phyloP scores from a whole-genome alignment of 2,329 filamentous ascomycete species.

The Colletotrichum kahawae region DNA sequence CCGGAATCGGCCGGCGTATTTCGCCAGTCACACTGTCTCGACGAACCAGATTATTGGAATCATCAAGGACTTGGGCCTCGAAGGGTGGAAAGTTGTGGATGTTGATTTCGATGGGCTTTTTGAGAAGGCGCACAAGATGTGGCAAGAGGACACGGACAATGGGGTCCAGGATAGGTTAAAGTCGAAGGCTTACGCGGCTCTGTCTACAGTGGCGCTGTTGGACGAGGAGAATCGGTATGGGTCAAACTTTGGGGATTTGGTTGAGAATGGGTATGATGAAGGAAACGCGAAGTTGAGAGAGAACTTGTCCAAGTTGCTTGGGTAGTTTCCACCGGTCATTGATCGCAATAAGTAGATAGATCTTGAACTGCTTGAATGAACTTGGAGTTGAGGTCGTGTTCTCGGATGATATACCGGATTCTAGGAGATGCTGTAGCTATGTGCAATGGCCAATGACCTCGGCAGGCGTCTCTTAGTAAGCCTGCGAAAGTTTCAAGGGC shows the following conservation, averaged over 20 bases:
- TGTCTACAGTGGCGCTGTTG: conserved; percentile 16
- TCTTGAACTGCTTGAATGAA: background rate
- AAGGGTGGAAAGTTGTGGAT: background rate
- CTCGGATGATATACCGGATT: background rate
- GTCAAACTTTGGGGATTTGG: conserved; percentile 5
- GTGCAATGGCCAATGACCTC: no score
- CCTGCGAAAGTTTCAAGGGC: background rate
- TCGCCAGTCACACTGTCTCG: conserved; percentile 8
- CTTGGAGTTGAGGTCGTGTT: background rate
- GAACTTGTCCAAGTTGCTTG: background rate
- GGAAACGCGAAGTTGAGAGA: background rate
- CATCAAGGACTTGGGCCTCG: background rate
- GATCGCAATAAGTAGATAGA: background rate
- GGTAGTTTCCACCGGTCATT: background rate
- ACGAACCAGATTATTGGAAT: conserved; percentile 9
- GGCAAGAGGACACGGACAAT: conserved; percentile 1
- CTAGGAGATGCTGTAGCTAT: no score
- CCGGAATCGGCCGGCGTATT: background rate
- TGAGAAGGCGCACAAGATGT: background rate
- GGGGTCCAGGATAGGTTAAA: conserved; percentile 6
- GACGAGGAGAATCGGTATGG: conserved; percentile 21
- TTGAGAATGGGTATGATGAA: conserved; percentile 14
- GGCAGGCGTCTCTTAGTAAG: no score
- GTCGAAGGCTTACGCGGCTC: conserved; percentile 9
- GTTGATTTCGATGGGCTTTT: background rate